Evolutionary conservation across 140 eudicot genomes (phyloP).

Genomic region (Cichorium intybus): DNA sequence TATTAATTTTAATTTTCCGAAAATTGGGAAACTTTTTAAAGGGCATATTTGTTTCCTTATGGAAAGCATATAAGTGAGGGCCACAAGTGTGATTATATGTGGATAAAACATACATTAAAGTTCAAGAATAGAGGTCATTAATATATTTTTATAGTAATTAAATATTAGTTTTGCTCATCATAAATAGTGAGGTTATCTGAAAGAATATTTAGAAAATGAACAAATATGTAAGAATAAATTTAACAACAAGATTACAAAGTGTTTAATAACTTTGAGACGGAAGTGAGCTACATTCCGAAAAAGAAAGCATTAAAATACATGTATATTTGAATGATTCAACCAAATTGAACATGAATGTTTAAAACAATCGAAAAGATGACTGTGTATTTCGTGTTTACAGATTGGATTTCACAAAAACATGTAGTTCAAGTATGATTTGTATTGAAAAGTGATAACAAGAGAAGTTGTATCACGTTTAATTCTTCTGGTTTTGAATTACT

Average conservation of each 20-base stretch:
- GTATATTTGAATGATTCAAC: constrained; percentile 18
- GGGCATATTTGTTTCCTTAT: background rate
- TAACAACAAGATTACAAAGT: background rate
- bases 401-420: background rate
- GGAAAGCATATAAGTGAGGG: background rate
- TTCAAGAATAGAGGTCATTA: no score
- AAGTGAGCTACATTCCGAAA: constrained; percentile 2
- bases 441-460: background rate
- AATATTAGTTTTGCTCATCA: no score
- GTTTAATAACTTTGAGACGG: constrained; percentile 7
- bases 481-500: background rate
- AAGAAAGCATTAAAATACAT: background rate
- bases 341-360: background rate
- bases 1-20: no score
- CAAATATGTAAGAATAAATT: no score
- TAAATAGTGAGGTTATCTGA: no score
- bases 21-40: no score
- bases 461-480: no score
- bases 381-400: background rate
- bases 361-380: background rate
- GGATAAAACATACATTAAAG: background rate
- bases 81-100: background rate
- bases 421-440: background rate
- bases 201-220: no score
- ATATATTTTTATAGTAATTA: no score